Evolutionary conservation across 768 basidiomycete genomes (phyloP), one percentile per base, ranked within the genome.

Genomic region (Suillus hirtellus): DNA sequence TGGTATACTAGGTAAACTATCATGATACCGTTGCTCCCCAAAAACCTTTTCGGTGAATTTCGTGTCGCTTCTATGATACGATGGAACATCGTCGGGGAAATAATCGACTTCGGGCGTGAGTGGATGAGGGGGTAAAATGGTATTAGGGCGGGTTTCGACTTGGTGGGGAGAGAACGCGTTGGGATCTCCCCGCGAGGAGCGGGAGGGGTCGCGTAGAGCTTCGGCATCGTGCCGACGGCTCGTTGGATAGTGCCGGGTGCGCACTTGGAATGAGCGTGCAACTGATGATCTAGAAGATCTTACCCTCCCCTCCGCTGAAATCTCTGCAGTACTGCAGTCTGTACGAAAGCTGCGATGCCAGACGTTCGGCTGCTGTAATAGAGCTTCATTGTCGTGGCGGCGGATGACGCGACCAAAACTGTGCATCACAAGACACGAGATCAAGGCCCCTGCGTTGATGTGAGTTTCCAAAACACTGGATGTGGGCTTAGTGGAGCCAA

Each of bases 391-490:
- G 70, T 89, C 87, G 66, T 88, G 85, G n/a, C 87, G 79, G 37
- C 78, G 79, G 21, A 87, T 79, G 9, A 87, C 87, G 24, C 84
- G 80, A 49, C 81, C 77, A 66, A 86, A 87, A 71, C 84, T 87
- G 66, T 86, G 84, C 65, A 88, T 82, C 15, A 81, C 80, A 42
- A 86, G 74, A 15, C 84, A 58, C 0, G 87, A 87, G 19, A 86
- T 80, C 14, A 86, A 70, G 19, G 79, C 77, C 86, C 85, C 86
- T 87, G 68, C 3, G 42, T 47, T 46, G 50, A 50, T 10, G 31
- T 52, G 31, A 60, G 49, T 64, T 50, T 68, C 65, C 40, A 67
- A 60, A 60, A 63, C 37, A 62, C 47, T 66, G 19, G 8, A 46
- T 44, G 27, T 19, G 31, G 19, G 34, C 27, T 52, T 21, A 50